Base-by-base conservation (phyloP, 2,329 filamentous ascomycete genomes). In the Coniella vitis region DNA sequence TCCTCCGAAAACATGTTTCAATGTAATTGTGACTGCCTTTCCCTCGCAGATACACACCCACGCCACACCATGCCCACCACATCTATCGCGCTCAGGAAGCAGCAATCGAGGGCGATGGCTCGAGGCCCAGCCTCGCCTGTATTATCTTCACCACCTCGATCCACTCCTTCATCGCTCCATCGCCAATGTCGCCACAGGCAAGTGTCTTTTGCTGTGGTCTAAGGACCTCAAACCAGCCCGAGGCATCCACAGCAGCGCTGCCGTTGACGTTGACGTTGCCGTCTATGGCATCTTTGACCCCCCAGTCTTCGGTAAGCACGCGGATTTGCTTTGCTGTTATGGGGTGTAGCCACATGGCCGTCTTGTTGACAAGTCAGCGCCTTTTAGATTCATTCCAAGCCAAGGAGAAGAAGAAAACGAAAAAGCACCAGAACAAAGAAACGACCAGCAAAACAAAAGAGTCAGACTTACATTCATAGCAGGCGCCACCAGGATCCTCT, bases 111-210 rank as follows among this genome's bases (percentile, higher is more conserved):
- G n/a, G n/a, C 10, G 25, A 5, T 7, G 22, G n/a, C 17, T 22
- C 13, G 41, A 73, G 53, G 8, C 65, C 66, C 47, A 83, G 57
- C 49, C 72, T 65, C 9, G 73, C 62, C 61, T 86, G 79, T 45
- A 90, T 76, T 1, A 78, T 69, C 9, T 63, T 62, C 9, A 93
- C 87, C 63, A 95, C 86, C 50, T 84, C 76, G 50, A 70, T 76
- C 87, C 87, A 95, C 45, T 87, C 80, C 61, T 77, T 79, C 90
- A 95, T 95, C 1, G 81, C 90, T 4, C 90, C 90, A 36, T 79
- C 76, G 0, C 90, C 90, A 2, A 84, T 75, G 67, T 96, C 90
- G 13, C 89, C 89, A 66, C 90, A 95, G 0, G 90, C 90, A 48
- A 95, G 69, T 12, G 74, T 72, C 70, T 95, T 95, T 58, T 84